These are phyloP conservation scores for Tolypocladium pustulatum DNA, from an alignment of 2,329 filamentous ascomycete species.

Conservation along the genomic window DNA sequence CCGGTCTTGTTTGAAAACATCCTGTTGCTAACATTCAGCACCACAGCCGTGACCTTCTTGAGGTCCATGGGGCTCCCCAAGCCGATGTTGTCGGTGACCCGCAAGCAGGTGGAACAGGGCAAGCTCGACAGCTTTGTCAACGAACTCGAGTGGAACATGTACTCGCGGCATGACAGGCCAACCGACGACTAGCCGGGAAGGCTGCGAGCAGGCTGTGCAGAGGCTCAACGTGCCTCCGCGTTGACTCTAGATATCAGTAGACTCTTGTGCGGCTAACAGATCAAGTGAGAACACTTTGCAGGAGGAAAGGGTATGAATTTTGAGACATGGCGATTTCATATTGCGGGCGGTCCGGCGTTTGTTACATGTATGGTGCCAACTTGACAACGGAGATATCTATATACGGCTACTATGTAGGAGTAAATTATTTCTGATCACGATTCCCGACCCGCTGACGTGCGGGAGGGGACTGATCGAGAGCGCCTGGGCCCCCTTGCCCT, in stretches of 20 bases:
- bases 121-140: constrained; percentile 48
- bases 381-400: background rate
- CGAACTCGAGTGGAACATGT: constrained; percentile 50
- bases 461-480: background rate
- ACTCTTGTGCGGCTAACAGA: background rate
- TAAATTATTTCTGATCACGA: background rate
- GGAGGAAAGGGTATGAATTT: background rate
- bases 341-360: background rate
- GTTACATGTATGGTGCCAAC: background rate
- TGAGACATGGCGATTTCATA: background rate
- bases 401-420: background rate
- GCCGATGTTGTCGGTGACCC: constrained; percentile 45
- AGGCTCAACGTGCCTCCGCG: background rate
- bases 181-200: constrained; percentile 15
- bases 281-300: background rate
- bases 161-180: constrained; percentile 47
- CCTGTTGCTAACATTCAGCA: background rate
- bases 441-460: background rate
- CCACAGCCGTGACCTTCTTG: constrained; percentile 45
- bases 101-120: constrained; percentile 50
- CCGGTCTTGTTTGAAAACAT: background rate
- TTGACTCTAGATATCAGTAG: background rate
- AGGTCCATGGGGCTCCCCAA: constrained; percentile 57
- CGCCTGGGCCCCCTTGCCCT: too few species aligned
- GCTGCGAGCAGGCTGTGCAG: background rate